A percentile compares a stretch with the other conserved stretches of the same genome.
Conservation (phyloP, 768 basidiomycete genomes). For the Macrolepiota albuminosa region DNA sequence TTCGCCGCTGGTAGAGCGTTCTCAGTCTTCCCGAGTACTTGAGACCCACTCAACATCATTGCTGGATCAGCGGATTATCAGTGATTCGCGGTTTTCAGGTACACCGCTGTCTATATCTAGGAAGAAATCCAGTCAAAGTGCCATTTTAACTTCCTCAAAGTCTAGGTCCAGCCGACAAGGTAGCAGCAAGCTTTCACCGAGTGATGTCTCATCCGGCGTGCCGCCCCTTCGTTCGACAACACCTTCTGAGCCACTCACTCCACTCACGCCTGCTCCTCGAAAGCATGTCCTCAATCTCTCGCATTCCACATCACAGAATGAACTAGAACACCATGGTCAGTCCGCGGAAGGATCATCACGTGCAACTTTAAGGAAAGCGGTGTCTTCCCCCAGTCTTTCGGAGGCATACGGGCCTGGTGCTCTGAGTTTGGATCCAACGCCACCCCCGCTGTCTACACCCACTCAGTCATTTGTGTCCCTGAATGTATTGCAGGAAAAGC, state of each 20-base stretch:
- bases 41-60: constrained; percentile 25
- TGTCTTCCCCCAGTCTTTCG: constrained; percentile 51
- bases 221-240: constrained; percentile 60
- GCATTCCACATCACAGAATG: constrained; percentile 56
- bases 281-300: constrained; percentile 42
- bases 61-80: constrained; percentile 42
- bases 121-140: constrained; percentile 24
- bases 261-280: constrained; percentile 65
- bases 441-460: constrained; percentile 35
- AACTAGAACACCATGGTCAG: constrained; percentile 25
- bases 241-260: constrained; percentile 52
- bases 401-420: constrained; percentile 35
- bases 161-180: constrained; percentile 24
- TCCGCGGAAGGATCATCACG: constrained; percentile 1
- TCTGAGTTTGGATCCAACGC: constrained; percentile 30
- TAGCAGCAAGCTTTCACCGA: constrained; percentile 17
- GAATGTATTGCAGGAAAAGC: constrained; percentile 17
- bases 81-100: constrained; percentile 25
- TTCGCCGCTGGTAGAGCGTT: constrained; percentile 21
- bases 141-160: constrained; percentile 20
- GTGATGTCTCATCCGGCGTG: constrained; percentile 26
- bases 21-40: constrained; percentile 4
- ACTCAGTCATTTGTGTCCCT: constrained; percentile 25
- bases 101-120: constrained; percentile 18
- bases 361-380: constrained; percentile 36